phyloP scores from a whole-genome alignment of 768 basidiomycete genomes.

The Leccinum subgranulosum region DNA sequence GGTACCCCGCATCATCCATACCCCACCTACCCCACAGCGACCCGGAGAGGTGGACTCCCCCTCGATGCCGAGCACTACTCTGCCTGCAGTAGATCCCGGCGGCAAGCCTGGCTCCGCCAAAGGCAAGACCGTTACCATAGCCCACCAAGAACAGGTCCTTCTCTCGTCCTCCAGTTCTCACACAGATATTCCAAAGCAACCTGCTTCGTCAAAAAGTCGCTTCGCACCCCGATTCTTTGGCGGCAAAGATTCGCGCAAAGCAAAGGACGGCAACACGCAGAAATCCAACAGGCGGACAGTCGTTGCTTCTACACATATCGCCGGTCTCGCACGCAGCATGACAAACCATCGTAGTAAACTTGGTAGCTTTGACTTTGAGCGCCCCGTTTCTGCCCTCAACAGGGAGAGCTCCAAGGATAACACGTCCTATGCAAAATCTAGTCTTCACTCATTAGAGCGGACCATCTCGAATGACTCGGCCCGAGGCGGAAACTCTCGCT shows the following conservation, averaged over 20 bases:
- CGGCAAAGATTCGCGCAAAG: constrained; percentile 23
- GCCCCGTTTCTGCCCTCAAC: constrained; percentile 47
- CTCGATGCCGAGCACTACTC: background rate
- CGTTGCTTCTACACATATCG: background rate
- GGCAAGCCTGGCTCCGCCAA: constrained; percentile 8
- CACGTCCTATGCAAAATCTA: constrained; percentile 10
- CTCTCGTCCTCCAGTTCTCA: constrained; percentile 24
- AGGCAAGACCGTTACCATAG: constrained; percentile 14
- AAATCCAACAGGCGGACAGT: constrained; percentile 23
- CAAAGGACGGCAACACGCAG: constrained; percentile 22
- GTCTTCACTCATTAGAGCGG: constrained; percentile 20
- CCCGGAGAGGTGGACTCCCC: constrained; percentile 12
- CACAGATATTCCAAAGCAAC: background rate
- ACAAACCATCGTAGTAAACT: constrained; percentile 51
- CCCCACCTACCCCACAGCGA: constrained; percentile 36
- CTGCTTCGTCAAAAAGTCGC: constrained; percentile 17
- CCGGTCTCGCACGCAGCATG: constrained; percentile 25
- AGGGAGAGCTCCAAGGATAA: constrained; percentile 16
- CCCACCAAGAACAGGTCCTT: constrained; percentile 27
- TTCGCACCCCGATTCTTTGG: constrained; percentile 32
- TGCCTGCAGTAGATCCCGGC: constrained; percentile 11
- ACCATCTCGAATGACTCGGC: constrained; percentile 28
- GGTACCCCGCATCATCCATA: constrained; percentile 36
- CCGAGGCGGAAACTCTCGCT: constrained; percentile 12
- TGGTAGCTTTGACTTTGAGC: constrained; percentile 76